Evolutionary conservation across 2,329 filamentous ascomycete species (phyloP), one percentile per base, ranked within the genome.

Genomic region (Aspergillus amoenus): DNA sequence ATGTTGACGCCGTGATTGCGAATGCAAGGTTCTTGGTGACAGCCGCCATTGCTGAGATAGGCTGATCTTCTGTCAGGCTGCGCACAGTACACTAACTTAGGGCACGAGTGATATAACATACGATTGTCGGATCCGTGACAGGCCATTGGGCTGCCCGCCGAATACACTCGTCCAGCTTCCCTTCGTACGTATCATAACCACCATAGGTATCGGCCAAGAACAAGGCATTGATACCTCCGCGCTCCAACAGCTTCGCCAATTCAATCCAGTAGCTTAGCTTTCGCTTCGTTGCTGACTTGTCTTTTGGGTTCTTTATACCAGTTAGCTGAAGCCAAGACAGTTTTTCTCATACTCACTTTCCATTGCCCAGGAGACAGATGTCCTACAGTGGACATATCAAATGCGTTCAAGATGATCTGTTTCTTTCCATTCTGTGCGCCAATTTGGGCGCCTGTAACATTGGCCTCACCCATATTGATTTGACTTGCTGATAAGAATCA

Each of bases 181-280:
- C 79, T 56, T 85, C 79, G 56, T 87, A 88, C 0, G 83, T 86
- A 62, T 88, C 84, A 56, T 87, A 83, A 0, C 83, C 84, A 2
- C 84, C 84, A 51, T 86, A 87, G 0, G 84, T 87, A 63, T 89
- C 86, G 0, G 86, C 86, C 4, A 89, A 76, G 66, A 88, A 88
- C 4, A 89, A 69, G 0, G 84, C 84, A 58, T 86, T 88, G 71
- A 88, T 85, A 6, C 81, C 81, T 3, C 84, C 85, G 11, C 79
- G 75, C 56, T 88, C 86, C 1, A 88, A 75, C 0, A 88, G 68
- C 58, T 86, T 83, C 8, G 86, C 86, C 0, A 88, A 74, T 18
- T 88, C 78, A 22, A 84, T 82, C 85, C 85, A 88, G 65, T 88
- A 88, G 11, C 82, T 75, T 1, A 88, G 76, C 15, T 76, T 81